Conservation (phyloP, 2,329 filamentous ascomycete species). For the Xylaria sp. region DNA sequence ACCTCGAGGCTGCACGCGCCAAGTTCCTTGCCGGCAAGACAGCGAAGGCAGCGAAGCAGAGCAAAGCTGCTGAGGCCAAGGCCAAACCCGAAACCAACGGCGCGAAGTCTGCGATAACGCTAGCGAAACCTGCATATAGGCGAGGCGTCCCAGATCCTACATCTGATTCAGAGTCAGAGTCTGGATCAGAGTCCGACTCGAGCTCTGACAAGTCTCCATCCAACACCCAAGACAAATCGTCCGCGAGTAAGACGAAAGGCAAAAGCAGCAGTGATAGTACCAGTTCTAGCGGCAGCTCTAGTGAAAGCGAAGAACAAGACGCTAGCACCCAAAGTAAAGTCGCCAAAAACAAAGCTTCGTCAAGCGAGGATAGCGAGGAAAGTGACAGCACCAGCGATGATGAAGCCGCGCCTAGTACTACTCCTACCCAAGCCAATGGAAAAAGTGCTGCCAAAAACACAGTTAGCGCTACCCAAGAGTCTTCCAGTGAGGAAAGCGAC, state of each 20-base stretch:
- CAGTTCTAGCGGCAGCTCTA: no score
- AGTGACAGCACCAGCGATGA: slow-evolving; percentile 44
- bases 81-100: slow-evolving; percentile 42
- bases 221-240: slow-evolving; percentile 27
- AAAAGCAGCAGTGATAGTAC: slow-evolving; percentile 46
- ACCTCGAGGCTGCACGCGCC: slow-evolving; percentile 46
- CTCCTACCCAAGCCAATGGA: slow-evolving; percentile 4
- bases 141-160: slow-evolving; percentile 34
- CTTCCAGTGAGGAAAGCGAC: slow-evolving; percentile 30
- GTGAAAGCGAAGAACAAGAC: no score
- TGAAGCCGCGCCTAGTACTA: slow-evolving; percentile 22
- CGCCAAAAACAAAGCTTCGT: slow-evolving; percentile 13
- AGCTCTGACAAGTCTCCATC: slow-evolving; percentile 17
- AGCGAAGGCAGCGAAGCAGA: slow-evolving; percentile 47
- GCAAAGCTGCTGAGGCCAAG: slow-evolving; percentile 45
- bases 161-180: slow-evolving; percentile 35
- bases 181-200: slow-evolving; percentile 35
- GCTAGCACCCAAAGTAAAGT: slow-evolving; percentile 10
- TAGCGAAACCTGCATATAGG: slow-evolving; percentile 39
- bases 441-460: neutral
- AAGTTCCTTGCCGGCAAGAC: slow-evolving; percentile 48
- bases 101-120: slow-evolving; percentile 32
- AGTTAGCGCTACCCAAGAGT: neutral
- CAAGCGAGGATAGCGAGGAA: slow-evolving; percentile 25
- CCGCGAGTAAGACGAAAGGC: slow-evolving; percentile 34